phyloP scores from a whole-genome alignment of 345 rosid genomes.

The Excoecaria agallocha region DNA sequence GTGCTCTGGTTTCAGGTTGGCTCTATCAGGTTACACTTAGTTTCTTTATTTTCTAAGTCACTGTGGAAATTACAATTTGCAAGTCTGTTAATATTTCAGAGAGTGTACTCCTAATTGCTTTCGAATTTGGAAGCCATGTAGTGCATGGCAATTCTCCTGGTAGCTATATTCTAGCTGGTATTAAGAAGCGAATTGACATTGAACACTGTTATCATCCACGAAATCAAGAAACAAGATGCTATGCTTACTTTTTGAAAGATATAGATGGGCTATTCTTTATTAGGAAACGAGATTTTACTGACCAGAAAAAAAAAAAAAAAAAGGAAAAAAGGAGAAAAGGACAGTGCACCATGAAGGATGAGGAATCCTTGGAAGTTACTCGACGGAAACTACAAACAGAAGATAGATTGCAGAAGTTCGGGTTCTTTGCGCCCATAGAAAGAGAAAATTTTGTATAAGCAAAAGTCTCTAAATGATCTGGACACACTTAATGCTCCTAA shows the following conservation, averaged over 20 bases:
- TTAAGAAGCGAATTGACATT: constrained; percentile 2
- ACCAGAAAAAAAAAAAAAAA: neutral
- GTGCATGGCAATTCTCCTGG: neutral
- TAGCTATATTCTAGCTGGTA: neutral
- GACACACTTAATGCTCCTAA: neutral
- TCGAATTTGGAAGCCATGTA: neutral
- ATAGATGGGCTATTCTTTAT: neutral
- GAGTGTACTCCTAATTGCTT: neutral
- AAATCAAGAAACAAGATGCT: neutral
- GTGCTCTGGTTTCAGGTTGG: constrained; percentile 99
- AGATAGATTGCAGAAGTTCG: neutral
- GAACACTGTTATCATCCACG: neutral
- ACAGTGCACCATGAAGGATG: neutral
- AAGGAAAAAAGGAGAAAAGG: neutral
- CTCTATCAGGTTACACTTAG: constrained; percentile 82
- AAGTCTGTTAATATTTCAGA: neutral
- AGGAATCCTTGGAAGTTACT: neutral
- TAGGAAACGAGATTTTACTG: too few relatives aligned
- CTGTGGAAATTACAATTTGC: constrained; percentile 5
- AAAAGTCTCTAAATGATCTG: neutral
- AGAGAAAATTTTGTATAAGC: neutral
- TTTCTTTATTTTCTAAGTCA: constrained; percentile 33
- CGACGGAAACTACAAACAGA: neutral
- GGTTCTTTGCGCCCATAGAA: neutral
- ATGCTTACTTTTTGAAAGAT: neutral